These are phyloP conservation scores for Ophiostoma triangulosporum DNA, from an alignment of 2,329 filamentous ascomycete genomes.

Conservation along the genomic window DNA sequence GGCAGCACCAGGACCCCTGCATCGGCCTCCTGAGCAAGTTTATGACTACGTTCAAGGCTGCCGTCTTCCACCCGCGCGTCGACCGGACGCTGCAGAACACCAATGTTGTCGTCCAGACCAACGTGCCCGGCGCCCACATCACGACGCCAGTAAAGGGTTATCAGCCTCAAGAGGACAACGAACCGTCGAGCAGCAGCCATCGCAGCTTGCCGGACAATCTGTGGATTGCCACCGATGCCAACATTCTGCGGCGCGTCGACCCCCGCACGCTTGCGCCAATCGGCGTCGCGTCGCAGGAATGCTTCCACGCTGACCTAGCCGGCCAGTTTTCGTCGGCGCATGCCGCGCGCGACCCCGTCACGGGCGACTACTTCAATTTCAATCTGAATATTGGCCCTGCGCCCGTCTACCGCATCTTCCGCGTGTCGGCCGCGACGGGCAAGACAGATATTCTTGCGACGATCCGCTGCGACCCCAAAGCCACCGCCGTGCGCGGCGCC, in stretches of 20 bases:
- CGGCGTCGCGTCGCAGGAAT: constrained; percentile 43
- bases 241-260: constrained; percentile 47
- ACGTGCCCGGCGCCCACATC: constrained; percentile 34
- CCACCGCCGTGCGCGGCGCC: not conserved
- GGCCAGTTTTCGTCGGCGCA: constrained; percentile 60
- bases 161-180: not conserved
- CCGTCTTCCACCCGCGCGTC: not conserved
- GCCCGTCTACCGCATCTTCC: constrained; percentile 57
- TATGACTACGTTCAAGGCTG: constrained; percentile 41
- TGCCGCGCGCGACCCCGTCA: constrained; percentile 54
- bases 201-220: constrained; percentile 32
- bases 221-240: constrained; percentile 43
- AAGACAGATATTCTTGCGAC: constrained; percentile 55
- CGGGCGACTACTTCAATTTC: constrained; percentile 69
- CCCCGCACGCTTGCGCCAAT: constrained; percentile 60
- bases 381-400: constrained; percentile 52
- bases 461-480: constrained; percentile 20
- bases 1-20: constrained; percentile 59
- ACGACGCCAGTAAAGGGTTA: not conserved
- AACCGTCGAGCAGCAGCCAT: constrained; percentile 19
- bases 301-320: constrained; percentile 53
- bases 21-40: constrained; percentile 59
- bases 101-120: constrained; percentile 50
- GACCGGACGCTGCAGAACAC: constrained; percentile 34
- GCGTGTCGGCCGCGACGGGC: constrained; percentile 44